Evolutionary conservation across 2,329 filamentous ascomycete genomes (phyloP).

Genomic region (Talaromyces albobiverticillius): DNA sequence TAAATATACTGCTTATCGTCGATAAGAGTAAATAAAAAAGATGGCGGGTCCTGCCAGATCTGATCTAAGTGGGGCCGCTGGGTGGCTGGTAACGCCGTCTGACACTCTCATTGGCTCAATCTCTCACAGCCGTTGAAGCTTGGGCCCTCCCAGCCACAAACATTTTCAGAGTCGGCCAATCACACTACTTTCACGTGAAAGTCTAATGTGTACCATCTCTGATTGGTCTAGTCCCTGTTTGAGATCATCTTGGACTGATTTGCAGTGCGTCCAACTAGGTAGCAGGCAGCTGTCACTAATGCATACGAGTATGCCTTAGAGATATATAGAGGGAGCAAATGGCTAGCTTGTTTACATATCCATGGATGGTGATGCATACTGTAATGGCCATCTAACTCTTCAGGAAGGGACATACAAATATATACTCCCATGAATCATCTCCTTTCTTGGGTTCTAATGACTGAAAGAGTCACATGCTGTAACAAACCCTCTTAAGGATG

Average conservation of each 20-base stretch:
- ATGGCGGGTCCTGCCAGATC: slow-evolving; percentile 7
- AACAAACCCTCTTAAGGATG: too few species aligned
- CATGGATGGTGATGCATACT: too few species aligned
- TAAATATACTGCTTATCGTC: background rate
- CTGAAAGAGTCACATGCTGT: too few species aligned
- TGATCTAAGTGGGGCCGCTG: background rate
- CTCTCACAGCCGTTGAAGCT: background rate
- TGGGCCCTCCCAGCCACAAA: slow-evolving; percentile 5
- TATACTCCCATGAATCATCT: background rate
- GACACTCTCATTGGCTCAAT: background rate
- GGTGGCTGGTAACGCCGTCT: slow-evolving; percentile 1
- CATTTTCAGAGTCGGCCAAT: background rate
- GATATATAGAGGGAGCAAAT: too few species aligned
- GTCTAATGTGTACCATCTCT: background rate
- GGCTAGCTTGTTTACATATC: too few species aligned
- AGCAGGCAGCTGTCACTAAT: too few species aligned
- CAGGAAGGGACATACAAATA: background rate
- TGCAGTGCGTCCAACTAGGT: too few species aligned
- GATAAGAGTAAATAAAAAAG: slow-evolving; percentile 5
- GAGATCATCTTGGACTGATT: background rate
- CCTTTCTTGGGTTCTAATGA: too few species aligned
- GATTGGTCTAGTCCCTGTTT: background rate
- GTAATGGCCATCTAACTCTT: too few species aligned
- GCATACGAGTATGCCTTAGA: too few species aligned
- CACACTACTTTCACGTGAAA: background rate